These are phyloP conservation scores for Zygosaccharomyces bailii DNA, from an alignment of 805 yeast genomes.

Conservation along the genomic window DNA sequence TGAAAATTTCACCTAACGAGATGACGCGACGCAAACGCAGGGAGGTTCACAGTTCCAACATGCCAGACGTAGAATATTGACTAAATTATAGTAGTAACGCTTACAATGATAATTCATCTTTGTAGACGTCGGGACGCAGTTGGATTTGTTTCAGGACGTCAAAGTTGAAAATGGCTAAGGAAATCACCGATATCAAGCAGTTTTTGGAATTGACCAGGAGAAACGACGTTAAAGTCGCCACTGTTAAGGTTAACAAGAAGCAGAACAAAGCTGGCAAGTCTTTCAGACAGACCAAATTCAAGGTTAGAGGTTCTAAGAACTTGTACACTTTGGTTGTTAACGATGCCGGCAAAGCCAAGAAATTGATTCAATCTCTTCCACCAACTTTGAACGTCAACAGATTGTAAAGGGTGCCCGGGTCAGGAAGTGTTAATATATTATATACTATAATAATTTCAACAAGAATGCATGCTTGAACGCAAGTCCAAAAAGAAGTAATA, in stretches of 20 bases:
- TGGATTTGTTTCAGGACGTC: conserved; percentile 4
- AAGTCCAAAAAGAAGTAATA: not conserved
- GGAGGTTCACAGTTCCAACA: not conserved
- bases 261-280: conserved; percentile 76
- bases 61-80: not conserved
- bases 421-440: conserved; percentile 13
- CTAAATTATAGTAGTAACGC: not conserved
- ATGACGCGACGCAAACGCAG: not conserved
- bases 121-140: not conserved
- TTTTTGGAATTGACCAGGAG: conserved; percentile 96
- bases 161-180: conserved; percentile 42
- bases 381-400: conserved; percentile 76
- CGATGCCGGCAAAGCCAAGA: conserved; percentile 96
- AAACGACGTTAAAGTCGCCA: conserved; percentile 89
- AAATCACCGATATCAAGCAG: conserved; percentile 95
- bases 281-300: conserved; percentile 95
- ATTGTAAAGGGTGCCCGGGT: conserved; percentile 33
- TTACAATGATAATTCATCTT: not conserved
- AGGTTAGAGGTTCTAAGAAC: conserved; percentile 94
- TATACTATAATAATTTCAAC: conserved; percentile 18
- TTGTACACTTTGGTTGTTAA: conserved; percentile 93
- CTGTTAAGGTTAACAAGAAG: conserved; percentile 90
- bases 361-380: conserved; percentile 95
- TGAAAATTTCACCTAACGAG: not conserved
- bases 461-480: conserved; percentile 22